Percentiles rank a stretch among this genome's conserved stretches.
phyloP scores from a whole-genome alignment of 495 filamentous ascomycete species.

The Xylaria flabelliformis region DNA sequence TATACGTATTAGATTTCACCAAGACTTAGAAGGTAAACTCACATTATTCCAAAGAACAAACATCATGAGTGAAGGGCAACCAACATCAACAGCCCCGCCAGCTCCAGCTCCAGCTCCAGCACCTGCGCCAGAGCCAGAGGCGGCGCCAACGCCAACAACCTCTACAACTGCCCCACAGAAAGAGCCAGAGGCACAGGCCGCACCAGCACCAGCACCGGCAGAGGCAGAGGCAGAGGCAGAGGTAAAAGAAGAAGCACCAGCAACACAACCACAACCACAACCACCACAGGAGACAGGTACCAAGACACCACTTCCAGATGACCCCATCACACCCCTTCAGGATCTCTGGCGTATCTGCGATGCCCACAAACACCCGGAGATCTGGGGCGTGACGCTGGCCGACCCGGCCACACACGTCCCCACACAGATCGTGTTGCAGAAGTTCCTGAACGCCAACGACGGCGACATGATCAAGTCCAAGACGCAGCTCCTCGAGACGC shows the following conservation, averaged over 20 bases:
- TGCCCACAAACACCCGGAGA: constrained; percentile 61
- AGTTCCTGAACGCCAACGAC: constrained; percentile 88
- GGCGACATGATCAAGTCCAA: constrained; percentile 74
- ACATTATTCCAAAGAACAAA: not conserved
- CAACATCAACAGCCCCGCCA: constrained; percentile 7
- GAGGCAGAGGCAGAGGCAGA: not conserved
- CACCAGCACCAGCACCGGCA: constrained; percentile 11
- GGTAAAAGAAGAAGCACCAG: not conserved
- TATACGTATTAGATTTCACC: not conserved
- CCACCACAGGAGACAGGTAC: not conserved
- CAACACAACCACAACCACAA: not conserved
- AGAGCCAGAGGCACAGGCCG: too few species aligned
- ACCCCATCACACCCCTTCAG: constrained; percentile 36
- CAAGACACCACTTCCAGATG: constrained; percentile 35
- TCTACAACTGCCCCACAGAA: not conserved
- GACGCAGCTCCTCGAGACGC: constrained; percentile 75
- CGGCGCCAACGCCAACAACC: not conserved
- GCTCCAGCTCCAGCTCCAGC: constrained; percentile 15
- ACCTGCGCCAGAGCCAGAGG: constrained; percentile 6
- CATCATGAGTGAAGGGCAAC: constrained; percentile 22
- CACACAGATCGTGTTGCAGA: constrained; percentile 84
- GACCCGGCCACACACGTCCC: constrained; percentile 64
- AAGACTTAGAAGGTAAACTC: not conserved
- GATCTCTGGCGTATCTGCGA: constrained; percentile 48
- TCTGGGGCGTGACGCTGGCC: constrained; percentile 76